phyloP scores from a whole-genome alignment of 768 basidiomycete genomes.

The Phylloporus sp. region DNA sequence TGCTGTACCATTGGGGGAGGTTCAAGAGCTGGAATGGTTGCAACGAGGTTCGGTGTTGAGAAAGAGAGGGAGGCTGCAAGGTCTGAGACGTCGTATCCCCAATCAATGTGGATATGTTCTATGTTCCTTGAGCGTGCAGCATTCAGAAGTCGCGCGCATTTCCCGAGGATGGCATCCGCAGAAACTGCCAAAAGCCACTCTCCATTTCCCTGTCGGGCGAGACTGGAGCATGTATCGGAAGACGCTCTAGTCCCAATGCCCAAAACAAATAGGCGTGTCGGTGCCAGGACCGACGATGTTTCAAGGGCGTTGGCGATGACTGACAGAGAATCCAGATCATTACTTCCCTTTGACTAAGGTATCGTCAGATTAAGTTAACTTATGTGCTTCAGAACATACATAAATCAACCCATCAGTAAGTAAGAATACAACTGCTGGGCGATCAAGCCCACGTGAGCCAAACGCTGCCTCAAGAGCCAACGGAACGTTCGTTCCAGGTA shows the following conservation, averaged over 20 bases:
- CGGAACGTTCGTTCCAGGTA: constrained; percentile 50
- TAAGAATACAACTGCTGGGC: constrained; percentile 50
- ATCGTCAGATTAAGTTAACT: not conserved
- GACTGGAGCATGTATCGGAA: constrained; percentile 46
- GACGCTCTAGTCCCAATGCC: constrained; percentile 54
- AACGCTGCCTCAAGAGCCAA: constrained; percentile 40
- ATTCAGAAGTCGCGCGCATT: constrained; percentile 47
- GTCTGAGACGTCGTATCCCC: constrained; percentile 30
- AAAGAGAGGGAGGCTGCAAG: constrained; percentile 9
- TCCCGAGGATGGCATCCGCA: constrained; percentile 44
- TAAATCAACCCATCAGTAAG: constrained; percentile 56
- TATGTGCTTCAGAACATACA: not conserved
- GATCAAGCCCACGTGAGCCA: constrained; percentile 26
- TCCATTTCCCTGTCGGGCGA: constrained; percentile 55
- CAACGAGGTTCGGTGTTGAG: constrained; percentile 17
- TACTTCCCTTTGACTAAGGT: constrained; percentile 1
- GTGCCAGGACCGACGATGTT: constrained; percentile 24
- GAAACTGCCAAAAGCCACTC: constrained; percentile 43
- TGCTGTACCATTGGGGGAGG: constrained; percentile 34
- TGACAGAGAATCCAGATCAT: constrained; percentile 15
- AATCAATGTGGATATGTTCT: constrained; percentile 46
- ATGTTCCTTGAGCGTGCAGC: constrained; percentile 48
- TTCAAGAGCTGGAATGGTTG: constrained; percentile 24
- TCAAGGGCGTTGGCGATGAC: constrained; percentile 32
- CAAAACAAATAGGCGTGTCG: constrained; percentile 51